Percentiles rank a stretch among this genome's conserved stretches.
Evolutionary conservation across 2,329 filamentous ascomycete genomes (phyloP).

Genomic region (Fusarium praegraminearum): DNA sequence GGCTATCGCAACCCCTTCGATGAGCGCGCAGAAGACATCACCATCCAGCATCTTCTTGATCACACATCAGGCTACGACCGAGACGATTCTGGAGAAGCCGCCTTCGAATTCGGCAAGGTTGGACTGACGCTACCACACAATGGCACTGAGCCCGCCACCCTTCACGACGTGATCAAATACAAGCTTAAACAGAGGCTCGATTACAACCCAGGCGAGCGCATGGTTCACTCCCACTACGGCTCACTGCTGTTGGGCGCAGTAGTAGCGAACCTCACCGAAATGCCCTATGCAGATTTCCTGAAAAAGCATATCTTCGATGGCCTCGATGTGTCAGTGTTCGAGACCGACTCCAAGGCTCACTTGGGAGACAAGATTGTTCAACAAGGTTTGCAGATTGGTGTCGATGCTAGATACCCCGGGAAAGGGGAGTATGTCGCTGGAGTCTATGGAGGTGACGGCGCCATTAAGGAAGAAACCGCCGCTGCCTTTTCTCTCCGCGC

Average conservation of each 20-base stretch:
- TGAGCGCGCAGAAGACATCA: constrained; percentile 20
- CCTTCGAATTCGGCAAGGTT: constrained; percentile 25
- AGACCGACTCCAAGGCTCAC: constrained; percentile 18
- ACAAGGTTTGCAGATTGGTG: constrained; percentile 26
- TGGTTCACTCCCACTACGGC: constrained; percentile 36
- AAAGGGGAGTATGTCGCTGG: constrained; percentile 3
- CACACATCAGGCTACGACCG: constrained; percentile 26
- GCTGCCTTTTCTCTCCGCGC: constrained; percentile 29
- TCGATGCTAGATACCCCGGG: constrained; percentile 14
- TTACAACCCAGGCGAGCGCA: constrained; percentile 14
- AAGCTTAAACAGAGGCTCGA: constrained; percentile 26
- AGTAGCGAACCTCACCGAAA: constrained; percentile 25
- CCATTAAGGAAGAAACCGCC: constrained; percentile 37
- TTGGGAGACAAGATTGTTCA: constrained; percentile 24
- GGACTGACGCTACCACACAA: constrained; percentile 13
- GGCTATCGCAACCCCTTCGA: constrained; percentile 22
- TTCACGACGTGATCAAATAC: constrained; percentile 36
- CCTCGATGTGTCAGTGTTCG: constrained; percentile 28
- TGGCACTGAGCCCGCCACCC: constrained; percentile 22
- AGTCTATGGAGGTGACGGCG: constrained; percentile 29
- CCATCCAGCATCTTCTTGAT: constrained; percentile 34
- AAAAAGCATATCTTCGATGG: constrained; percentile 24
- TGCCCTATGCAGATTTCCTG: constrained; percentile 33
- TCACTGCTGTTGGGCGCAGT: constrained; percentile 29
- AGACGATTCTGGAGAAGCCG: constrained; percentile 9